Conservation (phyloP, 495 filamentous ascomycete genomes). For the Penicillium coffeae region DNA sequence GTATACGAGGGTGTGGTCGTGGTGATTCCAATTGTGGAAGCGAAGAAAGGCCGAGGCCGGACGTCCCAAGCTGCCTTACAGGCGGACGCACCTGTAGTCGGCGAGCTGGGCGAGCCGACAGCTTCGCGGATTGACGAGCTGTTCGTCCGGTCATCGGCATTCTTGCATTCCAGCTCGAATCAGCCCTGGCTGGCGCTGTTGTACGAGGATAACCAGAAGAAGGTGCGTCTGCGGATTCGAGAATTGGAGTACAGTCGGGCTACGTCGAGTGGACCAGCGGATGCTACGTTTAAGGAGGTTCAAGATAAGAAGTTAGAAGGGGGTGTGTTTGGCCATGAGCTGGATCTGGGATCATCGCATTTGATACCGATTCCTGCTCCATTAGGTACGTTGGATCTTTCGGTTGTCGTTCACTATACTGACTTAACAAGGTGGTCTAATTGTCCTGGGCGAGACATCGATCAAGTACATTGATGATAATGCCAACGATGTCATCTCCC, state of each 20-base stretch:
- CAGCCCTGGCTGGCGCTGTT: conserved; percentile 79
- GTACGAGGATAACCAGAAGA: conserved; percentile 67
- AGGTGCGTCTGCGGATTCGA: conserved; percentile 58
- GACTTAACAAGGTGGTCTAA: conserved; percentile 54
- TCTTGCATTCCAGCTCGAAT: conserved; percentile 67
- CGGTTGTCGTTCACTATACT: conserved; percentile 3
- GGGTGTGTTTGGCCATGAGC: conserved; percentile 47
- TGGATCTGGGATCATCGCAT: conserved; percentile 71
- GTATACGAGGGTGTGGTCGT: conserved; percentile 87
- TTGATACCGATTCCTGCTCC: conserved; percentile 78
- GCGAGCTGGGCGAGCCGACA: conserved; percentile 63
- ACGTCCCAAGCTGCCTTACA: conserved; percentile 20
- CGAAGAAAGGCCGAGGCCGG: conserved; percentile 49
- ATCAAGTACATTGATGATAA: conserved; percentile 77
- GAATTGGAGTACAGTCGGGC: conserved; percentile 50
- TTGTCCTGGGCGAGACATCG: conserved; percentile 81
- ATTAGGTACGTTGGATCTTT: conserved; percentile 36
- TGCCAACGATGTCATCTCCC: conserved; percentile 57
- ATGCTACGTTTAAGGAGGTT: conserved; percentile 50
- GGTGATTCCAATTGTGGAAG: conserved; percentile 63
- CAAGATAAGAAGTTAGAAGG: conserved; percentile 31
- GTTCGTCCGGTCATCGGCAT: conserved; percentile 76
- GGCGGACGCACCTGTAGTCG: conserved; percentile 40
- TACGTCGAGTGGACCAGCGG: conserved; percentile 40
- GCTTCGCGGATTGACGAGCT: conserved; percentile 80